Base-by-base conservation (phyloP, 2,329 filamentous ascomycete species). In the Alternaria viburni region DNA sequence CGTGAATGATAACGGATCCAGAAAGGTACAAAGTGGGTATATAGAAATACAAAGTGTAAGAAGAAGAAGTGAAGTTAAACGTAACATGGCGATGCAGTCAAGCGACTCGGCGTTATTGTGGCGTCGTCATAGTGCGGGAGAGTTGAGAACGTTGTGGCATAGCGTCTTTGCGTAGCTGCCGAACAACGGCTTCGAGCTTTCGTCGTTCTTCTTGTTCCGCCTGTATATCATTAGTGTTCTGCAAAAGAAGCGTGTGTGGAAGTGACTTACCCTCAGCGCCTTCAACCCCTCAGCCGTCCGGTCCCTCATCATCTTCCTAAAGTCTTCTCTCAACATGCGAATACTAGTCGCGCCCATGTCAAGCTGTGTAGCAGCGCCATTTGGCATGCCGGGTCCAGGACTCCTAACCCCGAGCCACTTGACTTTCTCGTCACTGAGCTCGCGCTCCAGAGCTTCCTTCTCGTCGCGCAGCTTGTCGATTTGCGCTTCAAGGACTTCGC, bases 231-330 rank as follows among this genome's bases (percentile, higher is more conserved):
- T 78, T 73, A 78, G 75, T 28, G 43, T 5, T 23, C 5, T n/a
- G 13, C n/a, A 5, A 2, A n/a, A 52, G 1, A 15, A 2, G 2
- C 6, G 25, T 30, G 13, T 2, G 1, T 17, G 36, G 0, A 5
- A 1, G 0, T 47, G 17, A 21, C 43, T 15, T 25, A 92, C 90
- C 82, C 87, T 88, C 60, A 92, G 75, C 63, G 85, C 82, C 80
- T 86, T 90, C 72, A 88, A 81, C 65, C 87, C 89, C 77, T 93
- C 90, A 1, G 85, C 83, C 65, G 90, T 86, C 51, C 88, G 88
- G 73, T 92, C 90, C 67, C 89, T 85, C 90, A 92, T 92, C 90
- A 92, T 92, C 82, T 90, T 92, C 83, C 91, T 91, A 76, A 93
- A 93, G 77, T 93, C 90, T 66, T 89, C 89, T 79, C 89, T 89